phyloP scores from a whole-genome alignment of 1,284 basidiomycete genomes.

The Ganoderma meredithae region DNA sequence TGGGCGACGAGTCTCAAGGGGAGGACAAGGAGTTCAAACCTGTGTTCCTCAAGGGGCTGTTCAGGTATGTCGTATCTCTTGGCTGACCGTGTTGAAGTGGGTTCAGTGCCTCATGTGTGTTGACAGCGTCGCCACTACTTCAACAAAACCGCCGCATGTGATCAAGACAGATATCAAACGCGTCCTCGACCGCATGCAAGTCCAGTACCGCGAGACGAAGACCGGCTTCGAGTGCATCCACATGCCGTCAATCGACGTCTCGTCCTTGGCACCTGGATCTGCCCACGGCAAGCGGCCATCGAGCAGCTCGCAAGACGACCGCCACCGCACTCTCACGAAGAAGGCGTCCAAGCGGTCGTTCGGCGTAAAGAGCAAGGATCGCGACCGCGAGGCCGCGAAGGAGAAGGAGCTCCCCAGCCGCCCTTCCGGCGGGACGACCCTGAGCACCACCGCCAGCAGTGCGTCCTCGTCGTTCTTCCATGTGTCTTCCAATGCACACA shows the following conservation, averaged over 20 bases:
- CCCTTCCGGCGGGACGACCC: conserved; percentile 60
- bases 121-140: conserved; percentile 90
- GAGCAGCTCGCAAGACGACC: conserved; percentile 56
- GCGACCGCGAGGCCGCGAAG: conserved; percentile 43
- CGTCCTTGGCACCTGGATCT: conserved; percentile 60
- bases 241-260: conserved; percentile 90
- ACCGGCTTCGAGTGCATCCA: conserved; percentile 97
- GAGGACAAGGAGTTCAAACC: conserved; percentile 83
- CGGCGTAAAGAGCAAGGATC: conserved; percentile 53
- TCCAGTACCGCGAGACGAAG: conserved; percentile 91
- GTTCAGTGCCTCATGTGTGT: conserved; percentile 8
- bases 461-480: conserved; percentile 85
- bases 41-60: conserved; percentile 88
- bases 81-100: neutral
- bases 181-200: conserved; percentile 92
- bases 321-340: conserved; percentile 67
- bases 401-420: conserved; percentile 56
- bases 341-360: conserved; percentile 83
- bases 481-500: conserved; percentile 63
- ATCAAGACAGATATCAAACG: conserved; percentile 88
- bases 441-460: conserved; percentile 70
- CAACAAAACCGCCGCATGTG: conserved; percentile 84
- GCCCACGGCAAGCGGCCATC: conserved; percentile 55
- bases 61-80: conserved; percentile 63
- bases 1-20: conserved; percentile 36